These are phyloP conservation scores for Clonostachys rhizophaga DNA, from an alignment of 2,329 filamentous ascomycete genomes.

Conservation along the genomic window DNA sequence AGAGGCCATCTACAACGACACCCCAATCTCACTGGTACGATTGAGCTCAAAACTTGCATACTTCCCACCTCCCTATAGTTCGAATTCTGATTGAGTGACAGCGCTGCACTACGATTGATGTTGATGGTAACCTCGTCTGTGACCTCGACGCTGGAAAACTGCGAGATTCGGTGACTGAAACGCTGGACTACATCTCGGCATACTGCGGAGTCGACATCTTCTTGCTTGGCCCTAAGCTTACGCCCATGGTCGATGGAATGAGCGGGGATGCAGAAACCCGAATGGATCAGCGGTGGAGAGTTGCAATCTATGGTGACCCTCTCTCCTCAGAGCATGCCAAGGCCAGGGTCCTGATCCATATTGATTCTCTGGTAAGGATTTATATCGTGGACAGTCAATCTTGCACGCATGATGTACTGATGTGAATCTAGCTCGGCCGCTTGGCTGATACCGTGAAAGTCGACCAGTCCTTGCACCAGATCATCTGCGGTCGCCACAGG, in stretches of 20 bases:
- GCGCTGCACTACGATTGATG: conserved; percentile 90
- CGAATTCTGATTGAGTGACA: conserved; percentile 27
- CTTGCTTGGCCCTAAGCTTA: conserved; percentile 83
- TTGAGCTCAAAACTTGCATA: neutral
- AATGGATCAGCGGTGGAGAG: conserved; percentile 84
- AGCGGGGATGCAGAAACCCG: conserved; percentile 78
- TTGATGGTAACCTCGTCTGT: conserved; percentile 86
- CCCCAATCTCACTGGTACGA: conserved; percentile 85
- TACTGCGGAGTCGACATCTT: conserved; percentile 97
- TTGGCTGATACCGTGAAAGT: conserved; percentile 76
- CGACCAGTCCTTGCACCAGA: conserved; percentile 82
- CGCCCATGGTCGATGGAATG: conserved; percentile 68
- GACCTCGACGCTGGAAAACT: conserved; percentile 64
- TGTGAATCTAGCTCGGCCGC: conserved; percentile 56
- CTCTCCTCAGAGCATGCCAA: conserved; percentile 96
- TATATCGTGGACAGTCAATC: neutral
- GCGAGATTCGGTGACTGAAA: conserved; percentile 71
- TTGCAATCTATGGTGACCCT: conserved; percentile 92
- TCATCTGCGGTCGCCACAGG: conserved; percentile 87
- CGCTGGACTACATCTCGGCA: conserved; percentile 79
- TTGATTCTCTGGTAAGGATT: conserved; percentile 75
- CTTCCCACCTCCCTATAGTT: neutral
- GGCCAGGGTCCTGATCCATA: conserved; percentile 92
- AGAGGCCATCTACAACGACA: conserved; percentile 85
- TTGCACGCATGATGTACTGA: neutral